Percentiles rank a stretch among this genome's conserved stretches.
These are phyloP conservation scores for Colletotrichum tamarilloi DNA, from an alignment of 2,329 filamentous ascomycete species.

Conservation along the genomic window DNA sequence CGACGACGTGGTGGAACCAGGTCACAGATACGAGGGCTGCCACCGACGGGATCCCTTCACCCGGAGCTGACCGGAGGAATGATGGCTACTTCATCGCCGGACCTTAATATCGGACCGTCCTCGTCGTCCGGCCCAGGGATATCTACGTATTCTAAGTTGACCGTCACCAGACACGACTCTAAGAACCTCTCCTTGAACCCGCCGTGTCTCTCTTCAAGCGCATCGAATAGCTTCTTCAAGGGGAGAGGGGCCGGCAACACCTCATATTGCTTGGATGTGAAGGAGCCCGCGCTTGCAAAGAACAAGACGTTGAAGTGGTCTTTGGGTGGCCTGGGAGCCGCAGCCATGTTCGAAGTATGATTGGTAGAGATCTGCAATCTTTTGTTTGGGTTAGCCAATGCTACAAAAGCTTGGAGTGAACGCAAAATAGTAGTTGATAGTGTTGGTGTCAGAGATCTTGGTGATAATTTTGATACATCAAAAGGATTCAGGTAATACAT, in stretches of 20 bases:
- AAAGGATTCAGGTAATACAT: slow-evolving; percentile 69
- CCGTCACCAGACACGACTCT: slow-evolving; percentile 78
- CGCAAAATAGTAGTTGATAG: slow-evolving; percentile 17
- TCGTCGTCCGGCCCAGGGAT: slow-evolving; percentile 57
- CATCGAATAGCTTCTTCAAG: slow-evolving; percentile 70
- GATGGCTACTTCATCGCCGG: slow-evolving; percentile 86
- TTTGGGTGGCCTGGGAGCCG: slow-evolving; percentile 59
- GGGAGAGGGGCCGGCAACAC: slow-evolving; percentile 73
- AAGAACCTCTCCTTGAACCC: slow-evolving; percentile 78
- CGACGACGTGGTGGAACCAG: slow-evolving; percentile 1
- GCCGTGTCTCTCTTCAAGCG: slow-evolving; percentile 75
- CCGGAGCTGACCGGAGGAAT: slow-evolving; percentile 91
- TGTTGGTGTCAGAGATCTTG: slow-evolving; percentile 75
- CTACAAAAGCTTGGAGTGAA: slow-evolving; percentile 10
- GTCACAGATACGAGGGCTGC: slow-evolving; percentile 5
- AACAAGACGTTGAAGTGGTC: slow-evolving; percentile 85
- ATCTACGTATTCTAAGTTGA: slow-evolving; percentile 87
- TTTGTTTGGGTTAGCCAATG: slow-evolving; percentile 39
- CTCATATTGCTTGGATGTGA: slow-evolving; percentile 76
- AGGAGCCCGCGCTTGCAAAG: slow-evolving; percentile 80
- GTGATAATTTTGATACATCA: slow-evolving; percentile 73
- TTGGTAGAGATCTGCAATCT: slow-evolving; percentile 8
- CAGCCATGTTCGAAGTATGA: slow-evolving; percentile 43
- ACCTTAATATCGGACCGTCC: slow-evolving; percentile 65
- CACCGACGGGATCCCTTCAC: slow-evolving; percentile 51